Conservation (phyloP, 2,329 filamentous ascomycete genomes). For the Monosporascus cannonballus region DNA sequence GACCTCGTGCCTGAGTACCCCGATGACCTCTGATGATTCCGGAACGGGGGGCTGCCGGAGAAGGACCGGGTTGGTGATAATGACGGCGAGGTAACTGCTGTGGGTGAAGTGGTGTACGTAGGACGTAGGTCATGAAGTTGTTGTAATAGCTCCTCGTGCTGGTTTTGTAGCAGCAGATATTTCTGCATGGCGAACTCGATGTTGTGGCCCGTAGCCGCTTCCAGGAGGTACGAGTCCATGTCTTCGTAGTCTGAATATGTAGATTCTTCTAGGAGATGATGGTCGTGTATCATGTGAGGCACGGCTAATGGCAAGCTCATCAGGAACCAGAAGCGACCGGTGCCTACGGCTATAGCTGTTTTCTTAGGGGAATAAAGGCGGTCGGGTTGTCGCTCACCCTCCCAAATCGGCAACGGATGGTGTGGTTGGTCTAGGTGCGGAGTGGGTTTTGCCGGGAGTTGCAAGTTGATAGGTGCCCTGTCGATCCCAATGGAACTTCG, state of each 20-base stretch:
- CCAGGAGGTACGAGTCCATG: constrained; percentile 5
- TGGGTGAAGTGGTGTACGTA: constrained; percentile 28
- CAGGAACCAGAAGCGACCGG: not conserved
- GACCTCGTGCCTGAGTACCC: constrained; percentile 11
- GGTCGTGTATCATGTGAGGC: constrained; percentile 6
- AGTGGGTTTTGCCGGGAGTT: not conserved
- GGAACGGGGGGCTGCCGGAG: constrained; percentile 38
- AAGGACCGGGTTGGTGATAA: constrained; percentile 55
- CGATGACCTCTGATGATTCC: constrained; percentile 21
- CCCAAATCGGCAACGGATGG: not conserved
- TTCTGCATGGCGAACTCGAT: constrained; percentile 46
- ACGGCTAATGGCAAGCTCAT: constrained; percentile 21
- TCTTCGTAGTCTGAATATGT: constrained; percentile 2
- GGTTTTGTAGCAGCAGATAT: constrained; percentile 47
- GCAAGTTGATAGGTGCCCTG: not conserved
- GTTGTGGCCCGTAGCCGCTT: constrained; percentile 24
- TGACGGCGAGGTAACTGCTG: constrained; percentile 43
- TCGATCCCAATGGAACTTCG: not conserved
- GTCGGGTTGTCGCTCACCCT: not conserved
- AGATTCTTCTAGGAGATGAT: constrained; percentile 6
- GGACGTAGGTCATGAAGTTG: constrained; percentile 46
- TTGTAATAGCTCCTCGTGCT: constrained; percentile 46
- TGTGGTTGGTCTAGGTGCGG: not conserved
- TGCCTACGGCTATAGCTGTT: not conserved
- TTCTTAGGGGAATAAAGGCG: not conserved